These are phyloP conservation scores for Globisporangium nunn DNA, from an alignment of 352 stramenopile genomes.

Conservation along the genomic window DNA sequence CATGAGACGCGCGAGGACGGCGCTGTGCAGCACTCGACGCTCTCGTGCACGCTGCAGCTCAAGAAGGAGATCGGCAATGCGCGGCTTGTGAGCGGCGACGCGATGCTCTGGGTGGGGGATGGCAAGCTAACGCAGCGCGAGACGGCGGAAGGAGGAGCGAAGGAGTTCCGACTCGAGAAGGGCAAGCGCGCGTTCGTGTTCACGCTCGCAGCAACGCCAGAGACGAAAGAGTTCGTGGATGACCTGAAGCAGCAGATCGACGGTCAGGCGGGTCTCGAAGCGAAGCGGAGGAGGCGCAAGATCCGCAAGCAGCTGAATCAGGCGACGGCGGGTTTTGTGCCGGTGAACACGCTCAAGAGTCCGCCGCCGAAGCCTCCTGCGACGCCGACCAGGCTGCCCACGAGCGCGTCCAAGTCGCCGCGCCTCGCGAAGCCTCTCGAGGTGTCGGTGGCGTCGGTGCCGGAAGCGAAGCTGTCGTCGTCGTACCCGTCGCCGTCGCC, in stretches of 20 bases:
- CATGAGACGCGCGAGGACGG: slow-evolving; percentile 44
- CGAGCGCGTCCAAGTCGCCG: slow-evolving; percentile 36
- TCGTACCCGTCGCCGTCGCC: slow-evolving; percentile 41
- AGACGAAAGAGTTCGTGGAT: slow-evolving; percentile 46
- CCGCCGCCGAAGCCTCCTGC: slow-evolving; percentile 27
- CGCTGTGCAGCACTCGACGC: slow-evolving; percentile 19
- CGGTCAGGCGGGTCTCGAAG: slow-evolving; percentile 35
- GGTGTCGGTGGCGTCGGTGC: slow-evolving; percentile 30
- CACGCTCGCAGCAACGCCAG: slow-evolving; percentile 26
- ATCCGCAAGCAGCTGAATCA: slow-evolving; percentile 64
- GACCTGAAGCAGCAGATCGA: slow-evolving; percentile 67
- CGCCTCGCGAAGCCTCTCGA: slow-evolving; percentile 40
- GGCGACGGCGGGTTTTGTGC: slow-evolving; percentile 47
- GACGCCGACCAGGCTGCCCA: slow-evolving; percentile 30
- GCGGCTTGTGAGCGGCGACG: slow-evolving; percentile 62
- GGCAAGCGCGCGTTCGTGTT: slow-evolving; percentile 67
- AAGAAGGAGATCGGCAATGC: slow-evolving; percentile 81
- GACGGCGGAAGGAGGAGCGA: slow-evolving; percentile 14
- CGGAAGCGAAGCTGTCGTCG: slow-evolving; percentile 25
- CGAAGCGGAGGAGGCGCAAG: slow-evolving; percentile 73
- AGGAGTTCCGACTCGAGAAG: slow-evolving; percentile 47
- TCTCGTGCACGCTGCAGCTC: slow-evolving; percentile 41
- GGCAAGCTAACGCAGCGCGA: slow-evolving; percentile 44
- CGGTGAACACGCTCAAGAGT: slow-evolving; percentile 62
- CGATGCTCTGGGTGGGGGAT: slow-evolving; percentile 60